Evolutionary conservation across 495 filamentous ascomycete genomes (phyloP).

Genomic region (Tuber melanosporum): DNA sequence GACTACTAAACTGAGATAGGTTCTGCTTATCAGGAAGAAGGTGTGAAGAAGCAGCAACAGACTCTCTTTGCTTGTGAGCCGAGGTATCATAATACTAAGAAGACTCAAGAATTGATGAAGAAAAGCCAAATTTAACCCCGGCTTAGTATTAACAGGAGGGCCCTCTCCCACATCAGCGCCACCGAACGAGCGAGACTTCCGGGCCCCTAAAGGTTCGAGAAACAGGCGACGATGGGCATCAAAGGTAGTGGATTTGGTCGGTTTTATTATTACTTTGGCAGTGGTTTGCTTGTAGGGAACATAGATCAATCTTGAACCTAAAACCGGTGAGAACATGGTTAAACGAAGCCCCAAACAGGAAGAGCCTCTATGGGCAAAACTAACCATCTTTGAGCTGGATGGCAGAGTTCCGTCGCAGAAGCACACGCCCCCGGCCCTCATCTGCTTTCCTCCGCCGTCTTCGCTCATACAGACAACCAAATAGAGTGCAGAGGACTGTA

Average conservation of each 20-base stretch:
- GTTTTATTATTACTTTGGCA: constrained; percentile 82
- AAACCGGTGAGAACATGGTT: constrained; percentile 12
- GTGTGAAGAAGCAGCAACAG: constrained; percentile 80
- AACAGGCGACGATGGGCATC: constrained; percentile 93
- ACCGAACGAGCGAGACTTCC: constrained; percentile 17
- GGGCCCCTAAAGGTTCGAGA: constrained; percentile 65
- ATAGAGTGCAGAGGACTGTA: constrained; percentile 63
- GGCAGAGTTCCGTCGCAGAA: constrained; percentile 87
- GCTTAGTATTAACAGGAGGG: constrained; percentile 82
- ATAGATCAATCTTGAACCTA: constrained; percentile 76
- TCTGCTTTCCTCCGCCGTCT: constrained; percentile 70
- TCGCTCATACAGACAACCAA: constrained; percentile 69
- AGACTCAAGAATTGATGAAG: constrained; percentile 93
- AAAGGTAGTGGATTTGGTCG: constrained; percentile 90
- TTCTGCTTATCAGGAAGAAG: constrained; percentile 79
- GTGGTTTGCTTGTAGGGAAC: constrained; percentile 84
- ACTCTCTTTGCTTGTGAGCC: constrained; percentile 91
- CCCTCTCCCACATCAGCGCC: constrained; percentile 23
- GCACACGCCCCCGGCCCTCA: constrained; percentile 65
- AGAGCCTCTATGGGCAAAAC: constrained; percentile 3
- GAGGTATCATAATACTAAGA: constrained; percentile 92
- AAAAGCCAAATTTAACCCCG: constrained; percentile 95
- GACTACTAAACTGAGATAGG: constrained; percentile 82
- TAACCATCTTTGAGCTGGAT: constrained; percentile 76
- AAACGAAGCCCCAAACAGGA: constrained; percentile 1